A percentile compares a stretch with the other conserved stretches of the same genome.
phyloP scores from a whole-genome alignment of 176 grass and related monocot genomes.

The Leersia perrieri region DNA sequence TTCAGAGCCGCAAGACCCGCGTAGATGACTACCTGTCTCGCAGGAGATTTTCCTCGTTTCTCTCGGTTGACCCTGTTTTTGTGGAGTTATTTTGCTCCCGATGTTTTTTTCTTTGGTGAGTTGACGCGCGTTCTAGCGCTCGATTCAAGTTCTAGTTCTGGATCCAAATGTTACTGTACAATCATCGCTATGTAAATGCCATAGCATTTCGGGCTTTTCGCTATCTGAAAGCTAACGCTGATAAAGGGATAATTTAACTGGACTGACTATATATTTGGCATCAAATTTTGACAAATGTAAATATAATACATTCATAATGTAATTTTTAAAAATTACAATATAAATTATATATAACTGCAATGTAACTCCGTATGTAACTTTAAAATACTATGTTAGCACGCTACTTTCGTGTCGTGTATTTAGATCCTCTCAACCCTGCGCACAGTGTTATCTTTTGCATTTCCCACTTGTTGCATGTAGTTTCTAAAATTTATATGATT shows the following conservation, averaged over 20 bases:
- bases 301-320: no score
- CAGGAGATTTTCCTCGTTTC: background rate
- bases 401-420: no score
- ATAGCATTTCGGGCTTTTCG: background rate
- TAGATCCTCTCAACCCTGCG: no score
- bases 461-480: no score
- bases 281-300: no score
- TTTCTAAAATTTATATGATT: no score
- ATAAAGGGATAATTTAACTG: background rate
- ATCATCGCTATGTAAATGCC: background rate
- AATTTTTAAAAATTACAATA: no score
- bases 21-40: background rate
- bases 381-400: no score
- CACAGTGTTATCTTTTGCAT: no score
- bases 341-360: no score
- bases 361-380: no score
- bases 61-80: background rate
- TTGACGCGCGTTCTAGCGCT: background rate
- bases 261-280: no score
- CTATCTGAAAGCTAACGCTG: background rate
- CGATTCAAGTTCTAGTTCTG: background rate
- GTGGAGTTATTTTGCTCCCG: background rate
- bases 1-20: conserved; percentile 43
- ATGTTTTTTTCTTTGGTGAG: background rate
- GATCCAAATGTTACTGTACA: background rate